Conservation (phyloP, 139 green algal species). For the Mychonastes homosphaera region DNA sequence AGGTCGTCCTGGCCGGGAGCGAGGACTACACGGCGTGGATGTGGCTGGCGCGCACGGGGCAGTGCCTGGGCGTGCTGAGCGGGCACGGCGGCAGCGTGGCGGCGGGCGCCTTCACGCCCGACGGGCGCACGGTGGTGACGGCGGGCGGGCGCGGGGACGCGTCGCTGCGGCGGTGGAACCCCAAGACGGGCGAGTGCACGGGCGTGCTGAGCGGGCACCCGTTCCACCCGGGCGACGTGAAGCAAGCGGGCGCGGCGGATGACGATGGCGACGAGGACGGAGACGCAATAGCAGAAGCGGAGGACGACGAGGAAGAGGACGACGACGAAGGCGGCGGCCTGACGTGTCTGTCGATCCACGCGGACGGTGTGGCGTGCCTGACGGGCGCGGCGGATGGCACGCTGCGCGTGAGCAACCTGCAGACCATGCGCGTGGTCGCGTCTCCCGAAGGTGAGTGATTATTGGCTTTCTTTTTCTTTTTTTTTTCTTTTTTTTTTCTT, state of each 20-base stretch:
- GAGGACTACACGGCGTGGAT: slow-evolving; percentile 94
- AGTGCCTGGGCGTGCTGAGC: slow-evolving; percentile 65
- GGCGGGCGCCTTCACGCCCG: slow-evolving; percentile 77
- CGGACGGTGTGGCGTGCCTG: slow-evolving; percentile 36
- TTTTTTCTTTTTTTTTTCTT: not conserved
- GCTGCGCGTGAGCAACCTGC: slow-evolving; percentile 48
- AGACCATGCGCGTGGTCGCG: slow-evolving; percentile 34
- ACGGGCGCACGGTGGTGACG: slow-evolving; percentile 74
- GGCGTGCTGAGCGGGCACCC: slow-evolving; percentile 23
- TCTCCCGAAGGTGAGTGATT: slow-evolving; percentile 21
- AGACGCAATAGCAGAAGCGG: no score
- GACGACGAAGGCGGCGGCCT: no score
- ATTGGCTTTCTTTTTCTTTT: not conserved
- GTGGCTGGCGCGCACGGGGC: slow-evolving; percentile 77
- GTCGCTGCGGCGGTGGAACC: slow-evolving; percentile 71
- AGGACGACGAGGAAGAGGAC: no score
- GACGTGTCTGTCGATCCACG: slow-evolving; percentile 52
- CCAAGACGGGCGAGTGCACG: slow-evolving; percentile 64
- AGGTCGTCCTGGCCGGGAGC: slow-evolving; percentile 78
- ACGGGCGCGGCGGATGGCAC: slow-evolving; percentile 54
- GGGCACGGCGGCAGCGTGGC: slow-evolving; percentile 73
- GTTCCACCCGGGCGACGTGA: no score
- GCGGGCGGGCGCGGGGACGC: slow-evolving; percentile 69
- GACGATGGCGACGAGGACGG: no score
- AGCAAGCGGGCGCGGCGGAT: slow-evolving; percentile 5